phyloP scores from a whole-genome alignment of 2,329 filamentous ascomycete species.

The Calonectria crousiana region DNA sequence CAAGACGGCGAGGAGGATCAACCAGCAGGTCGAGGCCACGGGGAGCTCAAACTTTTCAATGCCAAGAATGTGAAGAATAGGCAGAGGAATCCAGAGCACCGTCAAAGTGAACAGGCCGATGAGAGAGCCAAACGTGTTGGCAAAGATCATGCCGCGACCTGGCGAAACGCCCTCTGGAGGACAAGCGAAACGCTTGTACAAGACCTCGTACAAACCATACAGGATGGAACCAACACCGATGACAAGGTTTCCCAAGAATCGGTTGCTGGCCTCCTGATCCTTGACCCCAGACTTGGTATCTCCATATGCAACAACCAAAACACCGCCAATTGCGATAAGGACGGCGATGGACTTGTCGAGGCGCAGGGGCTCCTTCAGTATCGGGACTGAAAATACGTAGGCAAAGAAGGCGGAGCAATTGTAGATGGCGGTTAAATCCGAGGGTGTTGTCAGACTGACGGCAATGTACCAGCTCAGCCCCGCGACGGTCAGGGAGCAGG shows the following conservation, averaged over 20 bases:
- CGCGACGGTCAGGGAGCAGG: conserved; percentile 87
- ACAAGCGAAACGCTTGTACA: conserved; percentile 95
- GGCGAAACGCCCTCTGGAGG: conserved; percentile 89
- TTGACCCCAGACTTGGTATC: conserved; percentile 67
- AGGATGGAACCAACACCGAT: conserved; percentile 92
- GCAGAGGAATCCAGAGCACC: conserved; percentile 93
- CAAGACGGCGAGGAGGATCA: conserved; percentile 83
- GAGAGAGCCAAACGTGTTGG: conserved; percentile 89
- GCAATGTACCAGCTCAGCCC: conserved; percentile 97
- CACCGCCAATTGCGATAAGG: conserved; percentile 86
- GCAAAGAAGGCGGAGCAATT: conserved; percentile 99
- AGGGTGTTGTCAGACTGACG: conserved; percentile 91
- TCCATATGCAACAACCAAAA: conserved; percentile 95
- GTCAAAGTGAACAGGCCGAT: conserved; percentile 88
- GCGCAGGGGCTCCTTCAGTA: conserved; percentile 87
- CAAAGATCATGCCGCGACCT: conserved; percentile 93
- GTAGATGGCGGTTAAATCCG: conserved; percentile 97
- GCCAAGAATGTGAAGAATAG: conserved; percentile 82
- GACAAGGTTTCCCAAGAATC: conserved; percentile 87
- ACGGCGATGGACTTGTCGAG: conserved; percentile 90
- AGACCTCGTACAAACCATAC: conserved; percentile 96
- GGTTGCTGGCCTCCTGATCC: conserved; percentile 69
- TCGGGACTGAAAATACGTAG: conserved; percentile 93
- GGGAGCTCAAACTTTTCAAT: conserved; percentile 89
- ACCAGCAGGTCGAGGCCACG: conserved; percentile 79